Conservation (phyloP, 345 rosid species). For the Schrenkiella parvula region DNA sequence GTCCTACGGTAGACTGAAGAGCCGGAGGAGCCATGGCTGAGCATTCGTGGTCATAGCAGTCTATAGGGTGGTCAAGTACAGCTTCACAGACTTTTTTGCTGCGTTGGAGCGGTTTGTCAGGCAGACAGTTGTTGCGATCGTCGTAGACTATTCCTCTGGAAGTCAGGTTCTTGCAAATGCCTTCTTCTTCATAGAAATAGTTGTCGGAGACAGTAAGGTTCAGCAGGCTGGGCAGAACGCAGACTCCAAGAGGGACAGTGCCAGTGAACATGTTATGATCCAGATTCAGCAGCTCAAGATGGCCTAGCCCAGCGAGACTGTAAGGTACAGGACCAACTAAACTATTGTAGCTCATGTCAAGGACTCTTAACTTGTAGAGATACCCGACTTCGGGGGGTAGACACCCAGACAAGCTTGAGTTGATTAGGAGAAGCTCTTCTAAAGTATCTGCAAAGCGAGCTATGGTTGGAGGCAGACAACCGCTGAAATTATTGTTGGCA, state of each 20-base stretch:
- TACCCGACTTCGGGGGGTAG: constrained; percentile 83
- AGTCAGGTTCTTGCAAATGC: constrained; percentile 62
- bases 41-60: constrained; percentile 56
- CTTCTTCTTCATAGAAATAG: constrained; percentile 81
- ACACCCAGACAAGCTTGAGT: constrained; percentile 75
- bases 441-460: constrained; percentile 56
- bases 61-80: constrained; percentile 61
- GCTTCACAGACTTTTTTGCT: constrained; percentile 54
- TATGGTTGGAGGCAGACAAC: constrained; percentile 78
- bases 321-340: constrained; percentile 82
- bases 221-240: constrained; percentile 55
- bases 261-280: constrained; percentile 77
- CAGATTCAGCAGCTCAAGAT: constrained; percentile 63
- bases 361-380: constrained; percentile 65
- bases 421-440: constrained; percentile 69
- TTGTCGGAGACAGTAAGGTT: constrained; percentile 73
- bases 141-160: constrained; percentile 51
- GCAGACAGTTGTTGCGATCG: constrained; percentile 73
- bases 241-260: constrained; percentile 57
- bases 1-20: constrained; percentile 38
- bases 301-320: constrained; percentile 70
- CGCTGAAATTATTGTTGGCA: constrained; percentile 75
- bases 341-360: constrained; percentile 74
- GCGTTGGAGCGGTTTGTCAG: constrained; percentile 66
- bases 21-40: constrained; percentile 50